A percentile compares a stretch with the other conserved stretches of the same genome.
These are phyloP conservation scores for Chaetoscypha palmicola DNA, from an alignment of 2,329 filamentous ascomycete genomes.

Conservation along the genomic window DNA sequence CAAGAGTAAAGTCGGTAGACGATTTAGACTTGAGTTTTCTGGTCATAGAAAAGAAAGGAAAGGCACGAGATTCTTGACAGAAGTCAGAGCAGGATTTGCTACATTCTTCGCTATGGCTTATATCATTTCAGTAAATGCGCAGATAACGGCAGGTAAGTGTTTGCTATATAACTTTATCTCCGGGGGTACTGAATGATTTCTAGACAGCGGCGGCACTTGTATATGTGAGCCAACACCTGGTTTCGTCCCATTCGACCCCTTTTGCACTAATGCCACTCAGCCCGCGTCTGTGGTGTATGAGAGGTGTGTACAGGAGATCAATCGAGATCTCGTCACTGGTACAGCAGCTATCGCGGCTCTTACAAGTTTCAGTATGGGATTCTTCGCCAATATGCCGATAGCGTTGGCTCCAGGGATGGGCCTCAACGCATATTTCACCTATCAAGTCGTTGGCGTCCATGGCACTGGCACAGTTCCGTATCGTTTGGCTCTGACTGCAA, in stretches of 20 bases:
- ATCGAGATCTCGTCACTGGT: conserved; percentile 69
- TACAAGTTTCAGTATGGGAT: conserved; percentile 74
- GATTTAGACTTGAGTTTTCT: conserved; percentile 75
- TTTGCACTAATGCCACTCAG: conserved; percentile 16
- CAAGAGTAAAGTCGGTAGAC: conserved; percentile 56
- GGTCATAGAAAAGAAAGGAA: conserved; percentile 54
- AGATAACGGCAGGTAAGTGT: conserved; percentile 35
- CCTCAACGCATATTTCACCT: conserved; percentile 82
- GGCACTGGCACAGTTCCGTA: conserved; percentile 69
- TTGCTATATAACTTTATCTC: neutral
- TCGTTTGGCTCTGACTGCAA: conserved; percentile 70
- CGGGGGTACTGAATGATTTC: conserved; percentile 2
- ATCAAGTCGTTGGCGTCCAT: conserved; percentile 67
- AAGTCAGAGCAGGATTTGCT: conserved; percentile 74
- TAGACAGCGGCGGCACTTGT: conserved; percentile 24
- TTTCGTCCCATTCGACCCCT: conserved; percentile 13
- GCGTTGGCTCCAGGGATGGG: conserved; percentile 71
- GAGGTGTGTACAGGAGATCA: conserved; percentile 49
- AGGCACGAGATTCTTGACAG: conserved; percentile 72
- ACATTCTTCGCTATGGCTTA: conserved; percentile 65
- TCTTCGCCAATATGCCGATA: conserved; percentile 70
- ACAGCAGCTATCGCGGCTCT: conserved; percentile 78
- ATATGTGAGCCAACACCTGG: conserved; percentile 12
- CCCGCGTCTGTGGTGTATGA: conserved; percentile 55
- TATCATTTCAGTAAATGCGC: conserved; percentile 60